Base-by-base conservation (phyloP, 352 stramenopile species). In the Phytopythium boreale region DNA sequence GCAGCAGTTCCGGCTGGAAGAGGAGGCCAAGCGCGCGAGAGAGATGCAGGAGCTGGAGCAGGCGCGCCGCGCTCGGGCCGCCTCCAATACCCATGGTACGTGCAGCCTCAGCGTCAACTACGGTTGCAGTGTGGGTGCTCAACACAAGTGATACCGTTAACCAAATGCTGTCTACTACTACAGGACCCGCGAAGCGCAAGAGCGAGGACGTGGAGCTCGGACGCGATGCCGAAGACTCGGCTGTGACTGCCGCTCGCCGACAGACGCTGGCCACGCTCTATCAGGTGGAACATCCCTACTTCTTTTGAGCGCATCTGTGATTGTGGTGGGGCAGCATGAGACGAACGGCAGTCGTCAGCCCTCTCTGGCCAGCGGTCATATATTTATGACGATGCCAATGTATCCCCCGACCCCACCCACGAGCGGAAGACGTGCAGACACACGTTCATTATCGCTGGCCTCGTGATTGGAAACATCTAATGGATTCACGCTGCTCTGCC, bases 1-100 rank as follows among this genome's bases (percentile, higher is more conserved):
- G 46, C 80, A 84, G 64, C 87, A 84, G 49, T 89, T 88, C 66
- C 77, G 83, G 47, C 75, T 84, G 10, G 79, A 91, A 61, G 83
- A 89, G 53, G 78, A 92, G 62, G 79, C 79, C 46, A 83, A 84
- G 59, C 56, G 79, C 62, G 72, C 78, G 17, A 70, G 72, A 53
- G 71, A 87, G 61, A 81, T 72, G 62, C 77, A 83, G 55, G 66
- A 74, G 44, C 63, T 75, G 0, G 71, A 84, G 36, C 67, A 74
- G 47, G 65, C 49, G 22, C 37, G 56, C 27, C 58, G 52, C 50
- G 15, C 62, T 19, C 61, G 51, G 15, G 12, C 58, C 1, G 22
- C 57, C 27, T 29, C 47, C 6, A 68, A 72, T 26, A 67, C 56
- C 61, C 2, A 71, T 61, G 73, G 77, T 86, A 74, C 51, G 43